These are phyloP conservation scores for Pleodorina starrii DNA, from an alignment of 139 green algal species.

Conservation along the genomic window DNA sequence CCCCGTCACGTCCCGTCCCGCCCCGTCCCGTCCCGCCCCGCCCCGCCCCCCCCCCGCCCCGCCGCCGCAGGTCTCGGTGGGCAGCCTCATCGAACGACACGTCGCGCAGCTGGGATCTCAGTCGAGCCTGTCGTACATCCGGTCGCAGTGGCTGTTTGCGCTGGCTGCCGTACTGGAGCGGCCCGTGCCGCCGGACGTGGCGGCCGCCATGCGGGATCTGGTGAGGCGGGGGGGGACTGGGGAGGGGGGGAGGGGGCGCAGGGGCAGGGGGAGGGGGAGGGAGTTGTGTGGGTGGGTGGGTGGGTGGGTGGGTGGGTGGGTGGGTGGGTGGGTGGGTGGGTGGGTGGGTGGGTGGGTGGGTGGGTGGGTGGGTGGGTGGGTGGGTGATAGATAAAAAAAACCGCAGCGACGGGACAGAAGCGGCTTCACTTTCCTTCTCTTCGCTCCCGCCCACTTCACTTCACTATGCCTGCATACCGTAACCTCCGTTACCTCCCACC, in stretches of 20 bases:
- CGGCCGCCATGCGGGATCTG: conserved; percentile 47
- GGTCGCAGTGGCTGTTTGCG: conserved; percentile 65
- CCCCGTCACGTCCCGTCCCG: no score
- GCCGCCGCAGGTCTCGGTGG: conserved; percentile 48
- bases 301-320: background rate
- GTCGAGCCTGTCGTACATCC: conserved; percentile 33
- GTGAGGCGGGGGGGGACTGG: conserved; percentile 37
- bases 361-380: background rate
- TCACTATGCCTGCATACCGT: background rate
- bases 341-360: background rate
- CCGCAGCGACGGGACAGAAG: background rate
- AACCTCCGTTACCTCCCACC: background rate
- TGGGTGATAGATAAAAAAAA: background rate
- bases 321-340: background rate
- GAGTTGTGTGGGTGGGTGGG: background rate
- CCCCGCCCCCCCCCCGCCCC: no score
- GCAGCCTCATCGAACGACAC: conserved; percentile 52
- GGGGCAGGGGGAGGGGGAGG: background rate
- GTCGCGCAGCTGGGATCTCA: conserved; percentile 6
- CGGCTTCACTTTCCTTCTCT: background rate
- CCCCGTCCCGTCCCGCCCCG: no score
- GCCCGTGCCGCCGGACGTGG: conserved; percentile 55
- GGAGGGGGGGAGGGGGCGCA: background rate
- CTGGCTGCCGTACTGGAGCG: conserved; percentile 63
- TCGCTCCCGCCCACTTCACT: background rate